Conservation (phyloP, 2,329 filamentous ascomycete genomes). For the Claviceps digitariae region DNA sequence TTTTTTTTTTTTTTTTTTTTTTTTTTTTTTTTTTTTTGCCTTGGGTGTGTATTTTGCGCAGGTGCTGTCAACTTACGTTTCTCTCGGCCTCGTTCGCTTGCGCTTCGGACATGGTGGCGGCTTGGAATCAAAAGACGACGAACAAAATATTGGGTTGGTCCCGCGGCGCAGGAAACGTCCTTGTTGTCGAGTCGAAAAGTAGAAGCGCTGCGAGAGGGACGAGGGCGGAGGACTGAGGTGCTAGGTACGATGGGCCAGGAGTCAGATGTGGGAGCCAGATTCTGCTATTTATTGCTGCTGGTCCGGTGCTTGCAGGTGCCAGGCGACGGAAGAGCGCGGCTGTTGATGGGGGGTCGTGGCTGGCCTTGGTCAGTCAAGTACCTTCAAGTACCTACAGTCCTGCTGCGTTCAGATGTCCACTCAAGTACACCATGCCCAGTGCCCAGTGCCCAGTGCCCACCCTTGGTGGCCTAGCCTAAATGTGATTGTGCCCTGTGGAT, state of each 20-base stretch:
- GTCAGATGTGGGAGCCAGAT: conserved; percentile 18
- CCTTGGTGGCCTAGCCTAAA: conserved; percentile 1
- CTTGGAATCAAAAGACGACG: conserved; percentile 10
- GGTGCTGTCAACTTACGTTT: conserved; percentile 46
- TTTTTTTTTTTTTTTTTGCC: no score
- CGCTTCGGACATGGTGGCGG: conserved; percentile 67
- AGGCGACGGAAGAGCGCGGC: background rate
- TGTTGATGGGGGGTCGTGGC: background rate
- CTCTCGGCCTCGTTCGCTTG: conserved; percentile 93
- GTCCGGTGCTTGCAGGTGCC: background rate
- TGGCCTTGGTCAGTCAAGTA: no score
- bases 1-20: no score
- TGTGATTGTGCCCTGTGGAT: background rate
- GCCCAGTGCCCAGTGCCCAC: no score
- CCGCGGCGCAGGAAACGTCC: conserved; percentile 10
- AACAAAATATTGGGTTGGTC: conserved; percentile 12
- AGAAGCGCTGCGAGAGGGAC: conserved; percentile 8
- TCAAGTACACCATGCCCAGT: background rate
- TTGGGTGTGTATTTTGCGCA: background rate
- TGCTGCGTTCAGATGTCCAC: background rate
- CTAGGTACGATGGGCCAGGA: conserved; percentile 5
- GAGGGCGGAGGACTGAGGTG: conserved; percentile 5
- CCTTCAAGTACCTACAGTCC: no score
- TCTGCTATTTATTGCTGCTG: conserved; percentile 4
- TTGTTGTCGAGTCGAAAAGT: conserved; percentile 5